A percentile compares a stretch with the other conserved stretches of the same genome.
phyloP scores from a whole-genome alignment of 2,329 filamentous ascomycete genomes.

The Torrubiellomyces zombiae region DNA sequence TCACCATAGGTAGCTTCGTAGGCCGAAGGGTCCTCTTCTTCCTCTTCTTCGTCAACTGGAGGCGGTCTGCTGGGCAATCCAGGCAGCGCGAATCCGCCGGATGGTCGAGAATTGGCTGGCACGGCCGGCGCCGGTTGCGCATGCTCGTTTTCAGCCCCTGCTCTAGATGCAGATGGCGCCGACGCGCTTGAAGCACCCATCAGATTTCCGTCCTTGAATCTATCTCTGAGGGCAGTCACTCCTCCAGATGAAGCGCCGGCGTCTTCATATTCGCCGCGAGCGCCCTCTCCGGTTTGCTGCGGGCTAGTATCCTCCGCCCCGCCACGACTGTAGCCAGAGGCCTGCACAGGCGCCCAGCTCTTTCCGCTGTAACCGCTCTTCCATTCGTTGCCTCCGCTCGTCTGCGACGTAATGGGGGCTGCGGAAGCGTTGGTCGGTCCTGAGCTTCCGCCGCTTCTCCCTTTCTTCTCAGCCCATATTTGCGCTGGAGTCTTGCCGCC shows the following conservation, averaged over 20 bases:
- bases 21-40: conserved; percentile 33
- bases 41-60: conserved; percentile 32
- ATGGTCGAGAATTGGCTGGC: conserved; percentile 51
- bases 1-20: conserved; percentile 18
- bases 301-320: conserved; percentile 29
- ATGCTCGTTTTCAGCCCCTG: conserved; percentile 17
- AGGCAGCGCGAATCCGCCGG: conserved; percentile 62
- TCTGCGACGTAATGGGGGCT: conserved; percentile 47
- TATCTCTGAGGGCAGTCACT: conserved; percentile 61
- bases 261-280: conserved; percentile 28
- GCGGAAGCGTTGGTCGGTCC: conserved; percentile 24
- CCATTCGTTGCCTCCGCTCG: conserved; percentile 62
- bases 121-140: conserved; percentile 29
- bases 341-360: conserved; percentile 74
- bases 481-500: conserved; percentile 95
- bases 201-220: conserved; percentile 62
- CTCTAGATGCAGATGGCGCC: conserved; percentile 19
- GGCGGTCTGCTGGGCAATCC: conserved; percentile 50
- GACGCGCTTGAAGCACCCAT: conserved; percentile 42
- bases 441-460: conserved; percentile 47
- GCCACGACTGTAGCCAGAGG: conserved; percentile 45
- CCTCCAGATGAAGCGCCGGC: conserved; percentile 43
- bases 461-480: conserved; percentile 95
- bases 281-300: conserved; percentile 45
- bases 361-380: conserved; percentile 86